Evolutionary conservation across 2,329 filamentous ascomycete species (phyloP), one percentile per base, ranked within the genome.

Genomic region (Fusarium globosum): DNA sequence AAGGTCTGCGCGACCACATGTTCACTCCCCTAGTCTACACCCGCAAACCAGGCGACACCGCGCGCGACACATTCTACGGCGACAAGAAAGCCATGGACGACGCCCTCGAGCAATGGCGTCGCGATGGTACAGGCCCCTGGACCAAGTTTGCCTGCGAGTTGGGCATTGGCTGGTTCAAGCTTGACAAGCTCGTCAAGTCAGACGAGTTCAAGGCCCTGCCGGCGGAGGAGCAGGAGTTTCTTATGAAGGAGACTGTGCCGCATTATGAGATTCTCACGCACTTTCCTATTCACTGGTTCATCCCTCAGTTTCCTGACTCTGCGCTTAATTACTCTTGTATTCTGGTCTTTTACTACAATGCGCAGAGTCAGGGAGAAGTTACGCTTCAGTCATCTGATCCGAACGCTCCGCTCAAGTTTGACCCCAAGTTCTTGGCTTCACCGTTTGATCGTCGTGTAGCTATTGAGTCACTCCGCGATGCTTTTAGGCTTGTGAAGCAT

Each of bases 261-360:
- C 85, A 88, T 53, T 90, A 85, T 71, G 90, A 92, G 72, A 77
- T 91, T 21, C 62, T 86, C 14, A 85, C 82, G 4, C 85, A 87
- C 65, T 82, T 85, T 64, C 83, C 84, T 1, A 71, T 84, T 8
- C 86, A 86, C 69, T 83, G 77, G 76, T 80, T 83, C 60, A 62
- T 84, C 1, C 86, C 86, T 0, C 76, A 80, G 3, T 81, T 85
- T 41, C 77, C 82, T 0, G 58, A 76, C 8, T 73, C 77, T 4
- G 76, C 79, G 9, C 80, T 84, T 21, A 83, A 82, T 80, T 87
- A 87, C 73, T 78, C 82, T 2, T 83, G 81, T 36, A 68, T 88
- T 8, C 67, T 84, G 0, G 82, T 86, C 2, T 88, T 88, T 69
- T 70, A 86, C 26, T 87, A 87, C 80, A 89, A 91, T 75, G 83